These are phyloP conservation scores for Westerdykella ornata DNA, from an alignment of 2,329 filamentous ascomycete species.

Conservation along the genomic window DNA sequence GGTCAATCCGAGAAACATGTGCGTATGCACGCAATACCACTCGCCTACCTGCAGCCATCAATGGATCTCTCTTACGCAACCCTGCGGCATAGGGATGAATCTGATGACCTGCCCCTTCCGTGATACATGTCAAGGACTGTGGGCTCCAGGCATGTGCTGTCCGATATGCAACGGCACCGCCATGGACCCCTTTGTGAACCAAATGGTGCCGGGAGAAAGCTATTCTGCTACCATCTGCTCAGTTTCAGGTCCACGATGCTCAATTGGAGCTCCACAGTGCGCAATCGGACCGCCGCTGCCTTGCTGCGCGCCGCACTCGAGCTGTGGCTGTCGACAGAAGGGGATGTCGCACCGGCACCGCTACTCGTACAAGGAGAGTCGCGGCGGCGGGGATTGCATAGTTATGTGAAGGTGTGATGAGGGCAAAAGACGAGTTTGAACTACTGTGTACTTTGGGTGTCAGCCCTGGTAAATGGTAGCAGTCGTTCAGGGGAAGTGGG, in stretches of 20 bases:
- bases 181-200: constrained; percentile 23
- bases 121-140: constrained; percentile 20
- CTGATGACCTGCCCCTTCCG: constrained; percentile 40
- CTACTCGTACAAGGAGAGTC: background rate
- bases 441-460: background rate
- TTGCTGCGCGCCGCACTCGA: background rate
- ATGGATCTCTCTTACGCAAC: constrained; percentile 44
- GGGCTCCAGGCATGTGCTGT: constrained; percentile 24
- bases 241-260: constrained; percentile 15
- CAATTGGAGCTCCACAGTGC: constrained; percentile 14
- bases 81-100: constrained; percentile 39
- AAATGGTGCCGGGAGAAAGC: constrained; percentile 29
- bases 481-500: background rate
- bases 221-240: constrained; percentile 19
- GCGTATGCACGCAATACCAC: constrained; percentile 41
- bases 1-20: constrained; percentile 36
- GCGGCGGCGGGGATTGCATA: background rate
- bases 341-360: background rate
- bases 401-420: background rate
- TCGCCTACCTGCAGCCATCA: constrained; percentile 44
- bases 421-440: background rate
- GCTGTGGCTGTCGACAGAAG: background rate
- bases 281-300: constrained; percentile 10
- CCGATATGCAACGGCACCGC: constrained; percentile 26
- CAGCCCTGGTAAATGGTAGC: background rate